Evolutionary conservation across 306 rosid genomes (phyloP).

Genomic region (Pterocarpus santalinus): DNA sequence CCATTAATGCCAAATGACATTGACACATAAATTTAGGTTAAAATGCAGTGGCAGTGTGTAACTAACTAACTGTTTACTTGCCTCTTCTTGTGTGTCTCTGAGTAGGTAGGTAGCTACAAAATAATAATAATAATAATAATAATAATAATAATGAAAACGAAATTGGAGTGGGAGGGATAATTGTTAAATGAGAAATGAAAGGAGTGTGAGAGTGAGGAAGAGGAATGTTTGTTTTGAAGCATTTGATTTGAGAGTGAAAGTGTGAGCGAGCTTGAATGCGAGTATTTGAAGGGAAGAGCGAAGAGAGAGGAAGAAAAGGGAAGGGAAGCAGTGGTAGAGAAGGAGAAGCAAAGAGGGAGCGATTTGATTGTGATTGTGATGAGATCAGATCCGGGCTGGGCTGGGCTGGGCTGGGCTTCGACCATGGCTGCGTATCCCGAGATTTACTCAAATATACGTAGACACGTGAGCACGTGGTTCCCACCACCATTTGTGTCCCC

Average conservation of each 20-base stretch:
- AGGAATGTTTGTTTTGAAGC: conserved; percentile 44
- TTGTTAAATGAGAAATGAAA: not conserved
- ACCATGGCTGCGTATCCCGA: conserved; percentile 53
- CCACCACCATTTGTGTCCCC: conserved; percentile 48
- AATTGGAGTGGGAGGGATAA: conserved; percentile 13
- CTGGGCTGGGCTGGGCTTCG: conserved; percentile 47
- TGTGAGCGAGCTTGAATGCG: not conserved
- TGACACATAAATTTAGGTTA: conserved; percentile 7
- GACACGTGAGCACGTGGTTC: conserved; percentile 72
- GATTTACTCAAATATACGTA: conserved; percentile 56
- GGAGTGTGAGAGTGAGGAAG: not conserved
- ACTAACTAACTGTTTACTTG: not conserved
- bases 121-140: not conserved
- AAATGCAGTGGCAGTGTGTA: conserved; percentile 25
- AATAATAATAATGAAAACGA: not conserved
- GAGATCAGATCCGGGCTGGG: conserved; percentile 61
- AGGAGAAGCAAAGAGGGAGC: not conserved
- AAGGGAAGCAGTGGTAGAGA: not conserved
- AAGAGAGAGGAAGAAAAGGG: not conserved
- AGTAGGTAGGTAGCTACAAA: too few relatives aligned
- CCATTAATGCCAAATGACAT: conserved; percentile 66
- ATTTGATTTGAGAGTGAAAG: conserved; percentile 41
- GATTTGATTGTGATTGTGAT: not conserved
- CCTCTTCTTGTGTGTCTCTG: not conserved
- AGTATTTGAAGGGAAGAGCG: not conserved